Base-by-base conservation (phyloP, 306 rosid genomes). In the Dryas alaskensis region DNA sequence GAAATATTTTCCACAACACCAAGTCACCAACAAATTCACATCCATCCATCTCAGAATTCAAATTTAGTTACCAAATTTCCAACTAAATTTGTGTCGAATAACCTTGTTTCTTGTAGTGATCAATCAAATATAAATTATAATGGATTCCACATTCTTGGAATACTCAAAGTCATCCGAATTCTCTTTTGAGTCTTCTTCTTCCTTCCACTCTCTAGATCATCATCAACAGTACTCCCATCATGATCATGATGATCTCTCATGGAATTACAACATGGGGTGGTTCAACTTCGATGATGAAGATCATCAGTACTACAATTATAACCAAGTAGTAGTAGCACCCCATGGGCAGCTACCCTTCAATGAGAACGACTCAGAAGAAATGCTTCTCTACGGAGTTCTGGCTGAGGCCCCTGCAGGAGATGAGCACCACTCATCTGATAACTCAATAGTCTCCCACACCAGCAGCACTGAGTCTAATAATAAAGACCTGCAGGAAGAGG, bases 321-420 rank as follows among this genome's bases (percentile, higher is more conserved):
- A 16, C 10, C 69, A 64, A n/a, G 7, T 9, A 43, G 31, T n/a
- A 4, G 16, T n/a, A 4, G 37, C 40, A 7, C n/a, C 37, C 39
- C 17, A 13, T 4, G 44, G 64, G 4, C 66, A 78, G 57, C 85
- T 86, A 31, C 92, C 92, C 5, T 87, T 90, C 87, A 83, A 90
- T 51, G 81, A 82, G 67, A 84, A 86, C 67, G 90, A 86, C 81
- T 74, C 90, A 0, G 81, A 83, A 59, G 90, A 90, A 61, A 90
- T 90, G 96, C 82, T 84, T 69, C 89, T 84, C 5, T 83, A 81
- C 43, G 60, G 81, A 39, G 75, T 85, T 4, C 75, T 87, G 2
- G 57, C 82, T 3, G 67, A 80, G 57, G 83, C 65, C 4, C 53
- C 52, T 8, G 19, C 58, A 46, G 69, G 69, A 8, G 49, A 72